Percentiles rank a stretch among this genome's conserved stretches.
phyloP scores from a whole-genome alignment of 345 rosid genomes.

The Populus davidiana region DNA sequence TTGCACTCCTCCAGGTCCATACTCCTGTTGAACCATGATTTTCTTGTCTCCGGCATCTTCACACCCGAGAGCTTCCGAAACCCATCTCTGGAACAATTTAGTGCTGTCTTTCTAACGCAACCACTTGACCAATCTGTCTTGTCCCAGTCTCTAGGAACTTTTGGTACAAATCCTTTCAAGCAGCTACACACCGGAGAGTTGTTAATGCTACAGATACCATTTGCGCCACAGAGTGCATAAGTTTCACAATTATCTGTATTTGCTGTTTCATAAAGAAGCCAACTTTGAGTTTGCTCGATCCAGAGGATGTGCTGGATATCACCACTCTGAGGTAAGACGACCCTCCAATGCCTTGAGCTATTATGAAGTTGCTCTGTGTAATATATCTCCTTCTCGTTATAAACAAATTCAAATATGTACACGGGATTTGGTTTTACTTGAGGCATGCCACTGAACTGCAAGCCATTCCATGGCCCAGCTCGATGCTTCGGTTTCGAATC shows the following conservation, averaged over 20 bases:
- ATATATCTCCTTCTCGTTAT: not conserved
- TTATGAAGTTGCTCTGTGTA: not conserved
- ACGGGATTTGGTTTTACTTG: not conserved
- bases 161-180: not conserved
- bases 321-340: not conserved
- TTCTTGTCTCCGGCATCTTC: conserved; percentile 3
- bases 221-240: too few relatives aligned
- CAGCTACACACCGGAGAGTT: not conserved
- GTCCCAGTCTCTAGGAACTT: not conserved
- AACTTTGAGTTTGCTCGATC: not conserved
- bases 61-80: conserved; percentile 12
- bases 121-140: not conserved
- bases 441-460: conserved; percentile 18
- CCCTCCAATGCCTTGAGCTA: not conserved
- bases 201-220: too few relatives aligned
- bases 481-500: conserved; percentile 15
- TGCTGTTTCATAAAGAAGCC: too few relatives aligned
- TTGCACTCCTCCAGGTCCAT: too few relatives aligned
- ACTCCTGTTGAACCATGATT: too few relatives aligned
- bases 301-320: not conserved
- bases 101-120: not conserved
- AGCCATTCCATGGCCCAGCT: conserved; percentile 39
- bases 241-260: too few relatives aligned
- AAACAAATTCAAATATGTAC: not conserved
- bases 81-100: not conserved